Percentiles rank a stretch among this genome's conserved stretches.
phyloP scores from a whole-genome alignment of 352 stramenopile species.

The Phytophthora kernoviae region DNA sequence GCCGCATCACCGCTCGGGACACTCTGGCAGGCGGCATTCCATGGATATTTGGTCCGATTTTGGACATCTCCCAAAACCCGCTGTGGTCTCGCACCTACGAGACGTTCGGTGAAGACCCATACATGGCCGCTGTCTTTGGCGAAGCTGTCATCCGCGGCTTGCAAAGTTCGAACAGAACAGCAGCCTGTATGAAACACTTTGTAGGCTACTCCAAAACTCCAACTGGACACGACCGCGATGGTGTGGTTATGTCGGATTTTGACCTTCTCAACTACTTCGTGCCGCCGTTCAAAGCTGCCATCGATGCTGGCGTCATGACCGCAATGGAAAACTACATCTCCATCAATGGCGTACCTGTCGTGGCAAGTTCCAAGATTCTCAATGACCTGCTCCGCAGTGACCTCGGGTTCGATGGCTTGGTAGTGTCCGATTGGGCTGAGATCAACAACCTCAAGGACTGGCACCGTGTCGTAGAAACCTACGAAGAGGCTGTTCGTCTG shows the following conservation, averaged over 20 bases:
- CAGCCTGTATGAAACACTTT: conserved; percentile 89
- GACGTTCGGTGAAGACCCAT: conserved; percentile 92
- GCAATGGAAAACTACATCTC: conserved; percentile 95
- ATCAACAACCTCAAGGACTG: conserved; percentile 82
- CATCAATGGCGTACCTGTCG: conserved; percentile 88
- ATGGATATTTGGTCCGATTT: conserved; percentile 90
- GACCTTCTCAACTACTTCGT: conserved; percentile 84
- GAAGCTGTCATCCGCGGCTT: conserved; percentile 73
- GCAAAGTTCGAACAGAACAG: conserved; percentile 64
- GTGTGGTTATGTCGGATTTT: conserved; percentile 66
- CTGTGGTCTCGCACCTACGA: conserved; percentile 90
- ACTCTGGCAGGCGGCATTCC: conserved; percentile 82
- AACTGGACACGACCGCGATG: conserved; percentile 80
- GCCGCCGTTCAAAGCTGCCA: conserved; percentile 76
- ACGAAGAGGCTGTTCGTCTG: conserved; percentile 59
- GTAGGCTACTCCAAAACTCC: conserved; percentile 80
- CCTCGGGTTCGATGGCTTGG: conserved; percentile 79
- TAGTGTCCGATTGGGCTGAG: conserved; percentile 91
- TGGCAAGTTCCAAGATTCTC: conserved; percentile 75
- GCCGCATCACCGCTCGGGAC: conserved; percentile 74
- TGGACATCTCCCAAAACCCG: conserved; percentile 82
- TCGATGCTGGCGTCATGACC: conserved; percentile 74
- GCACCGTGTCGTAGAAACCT: conserved; percentile 45
- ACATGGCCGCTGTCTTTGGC: conserved; percentile 77
- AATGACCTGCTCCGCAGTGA: conserved; percentile 73